A percentile compares a stretch with the other conserved stretches of the same genome.
Evolutionary conservation across 2,329 filamentous ascomycete genomes (phyloP).

Genomic region (Sarocladiaceae sp.): DNA sequence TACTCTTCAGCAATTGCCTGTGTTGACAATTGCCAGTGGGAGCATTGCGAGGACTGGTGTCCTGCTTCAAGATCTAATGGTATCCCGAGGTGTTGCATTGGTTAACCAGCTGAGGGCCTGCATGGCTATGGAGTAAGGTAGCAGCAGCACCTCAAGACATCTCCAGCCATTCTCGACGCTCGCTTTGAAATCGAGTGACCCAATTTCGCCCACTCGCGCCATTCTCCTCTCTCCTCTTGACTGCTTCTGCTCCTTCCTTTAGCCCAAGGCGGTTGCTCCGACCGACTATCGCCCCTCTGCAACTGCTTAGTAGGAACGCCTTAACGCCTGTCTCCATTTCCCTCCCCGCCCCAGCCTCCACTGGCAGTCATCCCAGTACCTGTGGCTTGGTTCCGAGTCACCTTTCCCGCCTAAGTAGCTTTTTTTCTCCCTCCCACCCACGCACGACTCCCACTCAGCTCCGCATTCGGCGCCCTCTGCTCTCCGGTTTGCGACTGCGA

Average conservation of each 20-base stretch:
- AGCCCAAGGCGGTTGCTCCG: not conserved
- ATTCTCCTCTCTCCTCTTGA: not conserved
- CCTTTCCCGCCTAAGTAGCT: conserved; percentile 6
- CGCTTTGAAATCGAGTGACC: conserved; percentile 3
- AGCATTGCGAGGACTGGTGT: too few relatives aligned
- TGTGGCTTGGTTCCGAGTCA: conserved; percentile 8
- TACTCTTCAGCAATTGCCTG: too few relatives aligned
- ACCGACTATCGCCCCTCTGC: not conserved
- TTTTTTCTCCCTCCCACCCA: not conserved
- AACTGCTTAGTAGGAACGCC: too few relatives aligned
- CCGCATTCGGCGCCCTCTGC: conserved; percentile 4
- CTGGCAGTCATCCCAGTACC: not conserved
- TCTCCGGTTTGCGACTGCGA: conserved; percentile 8
- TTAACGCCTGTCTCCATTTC: too few relatives aligned
- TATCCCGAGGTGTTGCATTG: not conserved
- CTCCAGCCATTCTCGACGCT: conserved; percentile 5
- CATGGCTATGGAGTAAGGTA: not conserved
- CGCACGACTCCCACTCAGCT: not conserved
- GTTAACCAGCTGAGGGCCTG: not conserved
- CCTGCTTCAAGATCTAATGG: too few relatives aligned
- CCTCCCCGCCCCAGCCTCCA: not conserved
- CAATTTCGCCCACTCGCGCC: conserved; percentile 3
- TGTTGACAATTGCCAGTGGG: too few relatives aligned
- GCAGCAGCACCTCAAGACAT: not conserved
- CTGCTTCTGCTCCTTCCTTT: not conserved